Evolutionary conservation across 495 filamentous ascomycete species (phyloP).

Genomic region (Neurospora sp.): DNA sequence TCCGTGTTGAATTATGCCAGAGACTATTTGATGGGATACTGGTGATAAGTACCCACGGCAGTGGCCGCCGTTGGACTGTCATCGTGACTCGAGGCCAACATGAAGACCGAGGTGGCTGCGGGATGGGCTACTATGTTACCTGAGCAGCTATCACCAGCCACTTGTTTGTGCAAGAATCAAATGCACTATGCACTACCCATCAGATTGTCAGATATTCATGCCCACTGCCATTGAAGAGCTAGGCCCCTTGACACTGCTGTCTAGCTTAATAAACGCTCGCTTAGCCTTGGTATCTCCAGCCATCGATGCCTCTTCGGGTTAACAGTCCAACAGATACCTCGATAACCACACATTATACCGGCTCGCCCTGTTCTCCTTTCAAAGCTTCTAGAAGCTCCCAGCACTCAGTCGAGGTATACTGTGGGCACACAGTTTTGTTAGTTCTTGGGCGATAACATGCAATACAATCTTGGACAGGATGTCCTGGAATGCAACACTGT

Average conservation of each 20-base stretch:
- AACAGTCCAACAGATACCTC: neutral
- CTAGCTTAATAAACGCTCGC: neutral
- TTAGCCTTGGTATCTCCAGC: neutral
- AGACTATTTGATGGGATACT: neutral
- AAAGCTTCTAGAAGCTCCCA: neutral
- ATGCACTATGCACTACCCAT: neutral
- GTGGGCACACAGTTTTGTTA: neutral
- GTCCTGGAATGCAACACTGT: neutral
- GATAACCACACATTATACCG: neutral
- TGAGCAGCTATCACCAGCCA: neutral
- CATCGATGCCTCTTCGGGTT: neutral
- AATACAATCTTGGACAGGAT: neutral
- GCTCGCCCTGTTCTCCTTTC: neutral
- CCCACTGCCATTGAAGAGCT: neutral
- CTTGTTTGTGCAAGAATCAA: neutral
- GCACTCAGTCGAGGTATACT: neutral
- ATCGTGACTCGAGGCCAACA: neutral
- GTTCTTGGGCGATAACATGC: neutral
- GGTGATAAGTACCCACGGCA: neutral
- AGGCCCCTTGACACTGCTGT: neutral
- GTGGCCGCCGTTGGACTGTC: neutral
- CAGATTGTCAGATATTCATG: neutral
- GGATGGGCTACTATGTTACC: neutral
- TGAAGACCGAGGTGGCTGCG: neutral
- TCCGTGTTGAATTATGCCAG: neutral